Percentiles rank a stretch among this genome's conserved stretches.
Conservation (phyloP, 2,329 filamentous ascomycete genomes). For the Nigrospora oryzae region DNA sequence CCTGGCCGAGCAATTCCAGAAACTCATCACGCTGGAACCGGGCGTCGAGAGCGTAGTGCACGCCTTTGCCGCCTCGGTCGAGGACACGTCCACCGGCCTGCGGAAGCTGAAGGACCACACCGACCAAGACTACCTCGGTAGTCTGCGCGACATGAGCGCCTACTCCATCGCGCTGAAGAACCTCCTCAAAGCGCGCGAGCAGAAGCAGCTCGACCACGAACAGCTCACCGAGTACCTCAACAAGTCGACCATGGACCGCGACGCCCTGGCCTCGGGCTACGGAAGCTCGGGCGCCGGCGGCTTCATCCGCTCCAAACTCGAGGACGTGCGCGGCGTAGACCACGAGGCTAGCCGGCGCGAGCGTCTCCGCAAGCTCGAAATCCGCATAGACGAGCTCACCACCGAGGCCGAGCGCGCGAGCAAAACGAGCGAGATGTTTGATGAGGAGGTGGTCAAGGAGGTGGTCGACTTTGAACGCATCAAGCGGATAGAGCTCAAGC, state of each 20-base stretch:
- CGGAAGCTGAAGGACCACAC: conserved; percentile 81
- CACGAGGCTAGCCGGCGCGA: conserved; percentile 88
- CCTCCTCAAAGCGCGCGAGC: conserved; percentile 86
- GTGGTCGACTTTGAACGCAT: conserved; percentile 93
- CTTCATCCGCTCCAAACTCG: conserved; percentile 88
- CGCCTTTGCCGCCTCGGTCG: conserved; percentile 77
- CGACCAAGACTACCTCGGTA: conserved; percentile 91
- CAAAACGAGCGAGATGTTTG: conserved; percentile 83
- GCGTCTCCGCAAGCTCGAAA: conserved; percentile 78
- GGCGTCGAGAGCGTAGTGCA: conserved; percentile 76
- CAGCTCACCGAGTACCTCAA: conserved; percentile 91
- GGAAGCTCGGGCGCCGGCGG: conserved; percentile 57
- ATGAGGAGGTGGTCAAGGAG: conserved; percentile 91
- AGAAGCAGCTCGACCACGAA: conserved; percentile 97
- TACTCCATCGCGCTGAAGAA: conserved; percentile 83
- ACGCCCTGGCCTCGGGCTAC: conserved; percentile 62
- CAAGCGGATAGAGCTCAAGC: conserved; percentile 87
- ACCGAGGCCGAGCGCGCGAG: conserved; percentile 82
- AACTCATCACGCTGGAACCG: conserved; percentile 81
- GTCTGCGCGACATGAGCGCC: conserved; percentile 87
- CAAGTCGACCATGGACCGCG: conserved; percentile 81
- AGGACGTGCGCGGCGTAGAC: conserved; percentile 93
- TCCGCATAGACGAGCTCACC: conserved; percentile 87
- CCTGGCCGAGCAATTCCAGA: conserved; percentile 89
- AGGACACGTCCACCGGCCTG: conserved; percentile 73